Evolutionary conservation across 2,329 filamentous ascomycete genomes (phyloP), one percentile per base, ranked within the genome.

Genomic region (Chaetomiaceae sp.): DNA sequence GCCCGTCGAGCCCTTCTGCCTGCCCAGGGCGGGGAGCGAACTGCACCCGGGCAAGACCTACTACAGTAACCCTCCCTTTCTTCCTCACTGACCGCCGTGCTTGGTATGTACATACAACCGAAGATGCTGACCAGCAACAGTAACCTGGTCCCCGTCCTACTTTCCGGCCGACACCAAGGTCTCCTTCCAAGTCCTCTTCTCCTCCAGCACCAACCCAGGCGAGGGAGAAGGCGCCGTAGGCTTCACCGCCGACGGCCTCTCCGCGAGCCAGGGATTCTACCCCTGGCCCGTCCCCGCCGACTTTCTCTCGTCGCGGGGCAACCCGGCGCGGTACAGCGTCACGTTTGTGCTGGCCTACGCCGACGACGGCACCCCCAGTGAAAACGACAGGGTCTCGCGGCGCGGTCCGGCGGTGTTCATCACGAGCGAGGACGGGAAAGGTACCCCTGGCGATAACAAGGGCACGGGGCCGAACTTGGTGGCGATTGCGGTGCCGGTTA

Each of bases 1-100:
- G 13, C 13, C 13, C 5, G 60, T 63, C 20, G 55, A 54, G 11
- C 69, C 69, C 0, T 70, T 72, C 42, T 72, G 69, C 50, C 61
- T 61, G 42, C 69, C 69, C 1, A 54, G 54, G 30, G 33, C 58
- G 1, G 66, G 65, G n/a, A 65, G 60, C 40, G 48, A 62, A 42
- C 46, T 72, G 16, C 55, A 61, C 32, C 59, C 64, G 2, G 67
- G 65, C 0, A 51, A 50, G 10, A 66, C 67, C 0, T 72, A 71
- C 48, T 71, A 69, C 51, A 57, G 68, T 70, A 43, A 51, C 63
- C 36, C 13, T 10, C 18, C 16, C 41, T 2, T 23, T 20, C 16
- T 20, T 3, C 41, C 3, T 16, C 5, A 25, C 21, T 25, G 20
- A 20, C 9, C 40, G 1, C 4, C 10, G 34, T 11, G 20, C 33